Percentiles rank a stretch among this genome's conserved stretches.
These are phyloP conservation scores for Circinella umbellata DNA, from an alignment of 371 early-diverging fungal species.

Conservation along the genomic window DNA sequence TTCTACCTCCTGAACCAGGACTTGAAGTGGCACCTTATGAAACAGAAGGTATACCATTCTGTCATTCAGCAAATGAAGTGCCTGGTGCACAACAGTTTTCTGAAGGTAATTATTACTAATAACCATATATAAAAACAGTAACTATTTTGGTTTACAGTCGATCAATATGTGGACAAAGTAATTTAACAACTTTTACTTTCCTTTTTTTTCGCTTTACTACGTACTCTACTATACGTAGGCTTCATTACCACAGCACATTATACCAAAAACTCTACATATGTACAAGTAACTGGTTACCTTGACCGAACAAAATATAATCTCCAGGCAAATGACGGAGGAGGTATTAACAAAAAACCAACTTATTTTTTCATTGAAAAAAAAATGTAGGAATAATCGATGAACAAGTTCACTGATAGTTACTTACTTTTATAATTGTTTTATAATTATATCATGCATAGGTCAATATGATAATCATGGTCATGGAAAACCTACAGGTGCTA, in stretches of 20 bases:
- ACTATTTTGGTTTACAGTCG: not conserved
- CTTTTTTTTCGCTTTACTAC: conserved; percentile 7
- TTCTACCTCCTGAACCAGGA: conserved; percentile 64
- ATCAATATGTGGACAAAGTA: not conserved
- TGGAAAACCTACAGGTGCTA: conserved; percentile 33
- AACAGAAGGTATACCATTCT: conserved; percentile 59
- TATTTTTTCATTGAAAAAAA: too few relatives aligned
- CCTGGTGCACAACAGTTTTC: conserved; percentile 57
- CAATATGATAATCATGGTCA: conserved; percentile 45
- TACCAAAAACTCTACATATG: conserved; percentile 41
- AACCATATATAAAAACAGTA: not conserved
- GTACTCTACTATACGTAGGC: conserved; percentile 21
- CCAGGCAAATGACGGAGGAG: conserved; percentile 51
- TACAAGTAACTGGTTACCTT: conserved; percentile 62
- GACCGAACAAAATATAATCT: conserved; percentile 53
- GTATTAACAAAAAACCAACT: not conserved
- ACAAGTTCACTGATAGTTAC: too few relatives aligned
- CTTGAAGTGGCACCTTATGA: conserved; percentile 57
- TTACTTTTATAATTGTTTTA: too few relatives aligned
- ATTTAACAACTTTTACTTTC: not conserved
- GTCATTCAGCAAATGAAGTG: conserved; percentile 41
- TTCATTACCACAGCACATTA: conserved; percentile 58
- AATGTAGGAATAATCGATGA: too few relatives aligned
- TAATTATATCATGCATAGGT: conserved; percentile 7
- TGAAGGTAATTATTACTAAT: conserved; percentile 27